Evolutionary conservation across 1,139 yeast genomes (phyloP).

Genomic region (Arxiozyma telluris): DNA sequence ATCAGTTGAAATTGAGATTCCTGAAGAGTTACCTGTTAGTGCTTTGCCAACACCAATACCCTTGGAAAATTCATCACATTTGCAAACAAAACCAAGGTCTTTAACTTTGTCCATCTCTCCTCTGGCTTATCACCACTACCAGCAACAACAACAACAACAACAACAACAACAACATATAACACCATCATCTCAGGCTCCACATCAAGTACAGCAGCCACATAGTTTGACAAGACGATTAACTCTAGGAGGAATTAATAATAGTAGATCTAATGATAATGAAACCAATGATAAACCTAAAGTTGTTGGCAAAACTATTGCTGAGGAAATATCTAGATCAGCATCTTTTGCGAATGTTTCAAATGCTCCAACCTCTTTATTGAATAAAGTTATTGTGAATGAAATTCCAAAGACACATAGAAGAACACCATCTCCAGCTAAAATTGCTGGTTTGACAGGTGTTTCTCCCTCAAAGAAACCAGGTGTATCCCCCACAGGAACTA

Average conservation of each 20-base stretch:
- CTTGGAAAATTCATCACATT: slow-evolving; percentile 1
- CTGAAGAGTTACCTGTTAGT: slow-evolving; percentile 36
- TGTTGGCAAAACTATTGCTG: slow-evolving; percentile 5
- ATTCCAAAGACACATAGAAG: slow-evolving; percentile 8
- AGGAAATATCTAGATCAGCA: slow-evolving; percentile 7
- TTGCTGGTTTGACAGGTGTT: slow-evolving; percentile 4
- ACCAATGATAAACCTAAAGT: background rate
- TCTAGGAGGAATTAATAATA: slow-evolving; percentile 10
- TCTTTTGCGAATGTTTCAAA: background rate
- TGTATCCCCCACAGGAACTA: slow-evolving; percentile 14
- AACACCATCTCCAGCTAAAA: slow-evolving; percentile 23
- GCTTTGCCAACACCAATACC: slow-evolving; percentile 13
- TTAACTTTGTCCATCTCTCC: slow-evolving; percentile 16
- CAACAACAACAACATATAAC: slow-evolving; percentile 2
- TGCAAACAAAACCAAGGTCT: slow-evolving; percentile 27
- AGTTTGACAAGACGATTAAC: slow-evolving; percentile 19
- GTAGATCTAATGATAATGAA: background rate
- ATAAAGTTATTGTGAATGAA: background rate
- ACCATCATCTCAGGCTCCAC: slow-evolving; percentile 9
- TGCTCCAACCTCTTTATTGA: background rate
- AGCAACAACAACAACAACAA: slow-evolving; percentile 4
- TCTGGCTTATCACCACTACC: slow-evolving; percentile 11
- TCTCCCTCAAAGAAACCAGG: slow-evolving; percentile 20
- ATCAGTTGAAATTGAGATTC: slow-evolving; percentile 52
- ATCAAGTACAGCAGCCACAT: slow-evolving; percentile 14